Percentiles rank a stretch among this genome's conserved stretches.
phyloP scores from a whole-genome alignment of 2,329 filamentous ascomycete species.

The Stemphylium vesicarium region DNA sequence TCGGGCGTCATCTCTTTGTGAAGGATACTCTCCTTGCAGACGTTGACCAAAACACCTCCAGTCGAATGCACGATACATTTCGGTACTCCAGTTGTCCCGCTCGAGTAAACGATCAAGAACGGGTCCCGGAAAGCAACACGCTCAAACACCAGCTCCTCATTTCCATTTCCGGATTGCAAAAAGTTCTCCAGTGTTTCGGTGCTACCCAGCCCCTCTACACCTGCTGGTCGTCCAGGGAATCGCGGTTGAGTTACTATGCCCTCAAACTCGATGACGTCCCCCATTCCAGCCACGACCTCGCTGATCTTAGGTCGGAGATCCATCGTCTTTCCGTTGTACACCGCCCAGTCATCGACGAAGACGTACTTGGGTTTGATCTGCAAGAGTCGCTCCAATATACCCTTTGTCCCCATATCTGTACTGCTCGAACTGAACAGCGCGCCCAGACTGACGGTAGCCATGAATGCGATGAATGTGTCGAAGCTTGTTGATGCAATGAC shows the following conservation, averaged over 20 bases:
- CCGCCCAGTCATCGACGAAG: constrained; percentile 81
- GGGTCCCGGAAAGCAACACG: constrained; percentile 75
- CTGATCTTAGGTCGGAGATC: constrained; percentile 76
- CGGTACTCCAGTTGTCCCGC: constrained; percentile 80
- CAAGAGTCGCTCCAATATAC: constrained; percentile 73
- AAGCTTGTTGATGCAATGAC: constrained; percentile 77
- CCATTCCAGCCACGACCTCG: constrained; percentile 69
- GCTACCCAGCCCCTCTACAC: constrained; percentile 61
- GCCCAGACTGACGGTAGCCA: constrained; percentile 73
- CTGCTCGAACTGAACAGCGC: constrained; percentile 77
- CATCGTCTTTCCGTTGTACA: constrained; percentile 79
- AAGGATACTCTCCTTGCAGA: constrained; percentile 65
- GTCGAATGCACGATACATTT: constrained; percentile 85
- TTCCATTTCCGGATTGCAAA: constrained; percentile 47
- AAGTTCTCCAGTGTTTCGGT: constrained; percentile 55
- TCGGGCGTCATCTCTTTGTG: constrained; percentile 57
- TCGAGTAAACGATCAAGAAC: constrained; percentile 77
- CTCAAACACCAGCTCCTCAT: constrained; percentile 59
- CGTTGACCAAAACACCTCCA: constrained; percentile 67
- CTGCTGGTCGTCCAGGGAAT: constrained; percentile 63
- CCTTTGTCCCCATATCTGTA: constrained; percentile 83
- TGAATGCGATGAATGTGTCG: constrained; percentile 74
- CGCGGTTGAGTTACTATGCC: constrained; percentile 70
- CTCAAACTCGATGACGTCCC: constrained; percentile 64
- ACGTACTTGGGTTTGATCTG: constrained; percentile 79